phyloP scores from a whole-genome alignment of 345 rosid species.

The Sapria himalayana region DNA sequence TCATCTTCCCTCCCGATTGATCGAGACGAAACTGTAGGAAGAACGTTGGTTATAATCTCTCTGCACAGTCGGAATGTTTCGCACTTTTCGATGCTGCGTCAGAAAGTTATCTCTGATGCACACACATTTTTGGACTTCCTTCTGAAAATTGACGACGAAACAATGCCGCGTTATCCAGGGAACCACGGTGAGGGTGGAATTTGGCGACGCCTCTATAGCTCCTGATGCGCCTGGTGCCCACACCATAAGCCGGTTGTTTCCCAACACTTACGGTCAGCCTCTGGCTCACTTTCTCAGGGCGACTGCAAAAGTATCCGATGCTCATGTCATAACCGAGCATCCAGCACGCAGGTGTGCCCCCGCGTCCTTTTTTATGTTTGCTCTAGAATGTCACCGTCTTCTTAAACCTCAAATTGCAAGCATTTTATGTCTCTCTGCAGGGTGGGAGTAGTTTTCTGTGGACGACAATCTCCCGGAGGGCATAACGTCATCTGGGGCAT shows the following conservation, averaged over 20 bases:
- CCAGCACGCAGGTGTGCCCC: slow-evolving; percentile 48
- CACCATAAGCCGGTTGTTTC: slow-evolving; percentile 42
- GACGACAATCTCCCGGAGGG: slow-evolving; percentile 97
- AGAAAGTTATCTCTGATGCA: not conserved
- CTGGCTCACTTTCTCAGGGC: slow-evolving; percentile 89
- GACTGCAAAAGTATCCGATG: slow-evolving; percentile 71
- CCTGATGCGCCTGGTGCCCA: slow-evolving; percentile 51
- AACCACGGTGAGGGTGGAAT: slow-evolving; percentile 83
- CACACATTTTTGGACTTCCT: not conserved
- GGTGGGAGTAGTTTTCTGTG: slow-evolving; percentile 86
- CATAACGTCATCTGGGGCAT: slow-evolving; percentile 98
- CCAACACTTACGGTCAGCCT: slow-evolving; percentile 72
- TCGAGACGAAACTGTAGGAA: too few relatives aligned
- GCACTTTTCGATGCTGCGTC: too few relatives aligned
- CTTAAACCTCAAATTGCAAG: not conserved
- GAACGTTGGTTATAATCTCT: too few relatives aligned
- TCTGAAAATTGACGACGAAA: too few relatives aligned
- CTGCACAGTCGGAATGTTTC: too few relatives aligned
- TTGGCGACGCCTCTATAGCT: slow-evolving; percentile 61
- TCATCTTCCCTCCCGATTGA: too few relatives aligned
- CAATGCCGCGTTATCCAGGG: slow-evolving; percentile 45
- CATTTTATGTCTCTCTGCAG: slow-evolving; percentile 15
- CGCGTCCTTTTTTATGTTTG: too few relatives aligned
- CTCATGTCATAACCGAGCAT: slow-evolving; percentile 77
- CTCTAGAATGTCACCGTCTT: slow-evolving; percentile 2